phyloP scores from a whole-genome alignment of 2,329 filamentous ascomycete genomes.

The Ceratocystis lukuohia region DNA sequence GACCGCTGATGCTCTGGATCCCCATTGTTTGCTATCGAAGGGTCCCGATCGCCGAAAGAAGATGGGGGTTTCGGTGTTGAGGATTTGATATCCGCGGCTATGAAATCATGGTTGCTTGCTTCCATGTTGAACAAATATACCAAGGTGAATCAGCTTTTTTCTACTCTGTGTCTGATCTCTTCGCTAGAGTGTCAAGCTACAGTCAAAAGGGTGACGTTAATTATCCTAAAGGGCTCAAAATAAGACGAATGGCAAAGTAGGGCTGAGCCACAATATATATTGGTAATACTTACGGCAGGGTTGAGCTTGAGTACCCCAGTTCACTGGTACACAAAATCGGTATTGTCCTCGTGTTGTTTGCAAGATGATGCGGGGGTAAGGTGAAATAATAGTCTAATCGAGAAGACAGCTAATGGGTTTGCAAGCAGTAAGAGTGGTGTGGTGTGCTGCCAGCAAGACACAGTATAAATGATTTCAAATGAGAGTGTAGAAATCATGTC shows the following conservation, averaged over 20 bases:
- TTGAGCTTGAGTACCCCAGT: neutral
- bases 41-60: slow-evolving; percentile 19
- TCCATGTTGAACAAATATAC: neutral
- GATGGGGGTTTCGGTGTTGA: neutral
- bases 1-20: neutral
- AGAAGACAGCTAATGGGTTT: neutral
- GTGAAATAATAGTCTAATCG: neutral
- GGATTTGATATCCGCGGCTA: neutral
- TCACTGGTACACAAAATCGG: neutral
- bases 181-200: neutral
- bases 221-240: neutral
- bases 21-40: slow-evolving; percentile 29
- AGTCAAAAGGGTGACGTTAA: neutral
- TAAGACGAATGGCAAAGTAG: neutral
- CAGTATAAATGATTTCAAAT: neutral
- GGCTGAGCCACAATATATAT: neutral
- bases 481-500: neutral
- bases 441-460: neutral
- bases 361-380: neutral
- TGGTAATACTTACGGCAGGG: neutral
- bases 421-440: neutral
- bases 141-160: neutral
- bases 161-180: neutral
- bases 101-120: neutral
- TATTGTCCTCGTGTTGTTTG: neutral